These are phyloP conservation scores for Cyclotella choctawhatcheeana DNA, from an alignment of 108 stramenopile species.

Conservation along the genomic window DNA sequence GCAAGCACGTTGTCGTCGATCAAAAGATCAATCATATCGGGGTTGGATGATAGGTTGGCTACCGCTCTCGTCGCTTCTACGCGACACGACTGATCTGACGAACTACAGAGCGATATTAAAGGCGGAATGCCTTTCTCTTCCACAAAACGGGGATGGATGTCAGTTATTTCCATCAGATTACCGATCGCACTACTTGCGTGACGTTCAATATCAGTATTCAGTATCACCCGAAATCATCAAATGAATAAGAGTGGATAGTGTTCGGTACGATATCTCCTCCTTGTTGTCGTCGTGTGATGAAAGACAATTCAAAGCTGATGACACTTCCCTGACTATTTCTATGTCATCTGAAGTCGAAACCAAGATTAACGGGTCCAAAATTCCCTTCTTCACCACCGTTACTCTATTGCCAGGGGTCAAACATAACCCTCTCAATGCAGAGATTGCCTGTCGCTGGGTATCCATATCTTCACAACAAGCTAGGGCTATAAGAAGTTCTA, in stretches of 20 bases:
- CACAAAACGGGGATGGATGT: constrained; percentile 72
- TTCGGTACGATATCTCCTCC: constrained; percentile 80
- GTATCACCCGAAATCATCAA: constrained; percentile 72
- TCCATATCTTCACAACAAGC: constrained; percentile 84
- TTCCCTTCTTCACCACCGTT: constrained; percentile 69
- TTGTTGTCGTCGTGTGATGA: constrained; percentile 85
- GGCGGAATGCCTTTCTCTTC: constrained; percentile 79
- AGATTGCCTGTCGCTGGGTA: constrained; percentile 77
- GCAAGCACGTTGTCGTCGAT: constrained; percentile 62
- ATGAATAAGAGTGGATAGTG: constrained; percentile 77
- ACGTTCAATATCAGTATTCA: constrained; percentile 67
- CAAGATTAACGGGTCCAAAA: constrained; percentile 82
- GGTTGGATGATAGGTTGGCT: constrained; percentile 83
- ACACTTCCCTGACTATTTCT: constrained; percentile 69
- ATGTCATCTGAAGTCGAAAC: constrained; percentile 78
- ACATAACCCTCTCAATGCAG: constrained; percentile 77
- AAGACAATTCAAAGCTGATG: constrained; percentile 77
- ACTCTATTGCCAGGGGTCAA: constrained; percentile 67
- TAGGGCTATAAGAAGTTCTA: constrained; percentile 72
- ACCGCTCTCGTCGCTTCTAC: constrained; percentile 74
- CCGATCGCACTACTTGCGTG: constrained; percentile 80
- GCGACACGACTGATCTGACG: constrained; percentile 58
- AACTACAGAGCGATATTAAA: constrained; percentile 63
- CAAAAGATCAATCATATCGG: constrained; percentile 73
- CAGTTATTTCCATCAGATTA: constrained; percentile 77